Evolutionary conservation across 805 yeast species (phyloP).

Genomic region (Hanseniaspora osmophila): DNA sequence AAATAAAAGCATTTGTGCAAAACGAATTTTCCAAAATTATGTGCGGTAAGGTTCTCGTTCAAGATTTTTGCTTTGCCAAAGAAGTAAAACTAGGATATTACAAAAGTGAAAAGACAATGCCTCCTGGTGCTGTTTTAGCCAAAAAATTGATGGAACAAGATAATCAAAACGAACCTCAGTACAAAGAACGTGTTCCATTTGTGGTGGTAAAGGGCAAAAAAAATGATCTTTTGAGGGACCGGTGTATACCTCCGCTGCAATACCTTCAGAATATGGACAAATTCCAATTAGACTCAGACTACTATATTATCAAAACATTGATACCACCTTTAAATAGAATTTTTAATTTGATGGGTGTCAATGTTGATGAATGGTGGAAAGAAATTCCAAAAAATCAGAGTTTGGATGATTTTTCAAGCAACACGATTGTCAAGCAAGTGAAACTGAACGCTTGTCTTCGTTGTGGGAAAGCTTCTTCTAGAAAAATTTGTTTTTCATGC

Average conservation of each 20-base stretch:
- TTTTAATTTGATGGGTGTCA: conserved; percentile 71
- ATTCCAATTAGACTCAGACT: conserved; percentile 57
- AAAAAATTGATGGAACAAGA: conserved; percentile 44
- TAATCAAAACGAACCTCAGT: conserved; percentile 69
- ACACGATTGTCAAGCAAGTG: neutral
- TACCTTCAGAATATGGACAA: conserved; percentile 31
- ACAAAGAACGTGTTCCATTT: conserved; percentile 77
- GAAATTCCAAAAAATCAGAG: conserved; percentile 13
- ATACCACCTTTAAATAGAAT: conserved; percentile 84
- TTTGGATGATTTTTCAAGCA: neutral
- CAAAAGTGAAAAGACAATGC: conserved; percentile 54
- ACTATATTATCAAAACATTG: conserved; percentile 70
- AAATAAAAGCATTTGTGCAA: conserved; percentile 50
- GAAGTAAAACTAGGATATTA: conserved; percentile 80
- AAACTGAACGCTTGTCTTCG: neutral
- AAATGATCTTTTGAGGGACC: conserved; percentile 42
- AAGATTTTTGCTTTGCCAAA: conserved; percentile 84
- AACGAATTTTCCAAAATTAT: conserved; percentile 55
- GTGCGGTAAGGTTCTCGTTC: conserved; percentile 47
- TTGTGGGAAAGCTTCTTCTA: neutral
- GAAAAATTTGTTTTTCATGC: neutral
- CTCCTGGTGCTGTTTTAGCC: conserved; percentile 88
- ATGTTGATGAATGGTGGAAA: conserved; percentile 54
- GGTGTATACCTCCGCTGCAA: conserved; percentile 69
- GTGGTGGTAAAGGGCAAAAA: conserved; percentile 51